phyloP scores from a whole-genome alignment of 2,329 filamentous ascomycete species.

The Ophiostoma montium region DNA sequence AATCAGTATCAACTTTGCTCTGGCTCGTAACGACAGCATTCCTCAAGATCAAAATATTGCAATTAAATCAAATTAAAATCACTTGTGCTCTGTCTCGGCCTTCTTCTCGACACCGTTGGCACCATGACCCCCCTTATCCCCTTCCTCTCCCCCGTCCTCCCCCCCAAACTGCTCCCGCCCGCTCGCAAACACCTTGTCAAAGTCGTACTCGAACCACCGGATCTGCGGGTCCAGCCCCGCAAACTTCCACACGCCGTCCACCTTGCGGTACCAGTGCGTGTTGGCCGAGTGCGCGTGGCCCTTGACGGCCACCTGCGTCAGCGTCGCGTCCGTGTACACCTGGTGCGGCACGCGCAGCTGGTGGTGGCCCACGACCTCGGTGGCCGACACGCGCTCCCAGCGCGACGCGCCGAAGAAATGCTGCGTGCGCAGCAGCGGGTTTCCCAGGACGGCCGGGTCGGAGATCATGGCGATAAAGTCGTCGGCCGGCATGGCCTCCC shows the following conservation, averaged over 20 bases:
- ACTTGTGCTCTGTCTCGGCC: too few species aligned
- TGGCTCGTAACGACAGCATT: background rate
- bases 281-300: conserved; percentile 46
- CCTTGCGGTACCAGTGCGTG: conserved; percentile 42
- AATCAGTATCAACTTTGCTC: background rate
- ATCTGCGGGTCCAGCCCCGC: conserved; percentile 41
- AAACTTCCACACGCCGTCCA: conserved; percentile 48
- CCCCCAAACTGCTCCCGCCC: conserved; percentile 14
- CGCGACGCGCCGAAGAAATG: conserved; percentile 47
- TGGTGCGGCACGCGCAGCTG: conserved; percentile 50
- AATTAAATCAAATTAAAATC: too few species aligned
- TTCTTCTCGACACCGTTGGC: too few species aligned
- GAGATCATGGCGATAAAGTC: conserved; percentile 50
- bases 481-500: conserved; percentile 45
- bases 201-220: conserved; percentile 43
- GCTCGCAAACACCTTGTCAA: conserved; percentile 20
- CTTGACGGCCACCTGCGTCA: conserved; percentile 34
- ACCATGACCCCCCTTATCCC: background rate
- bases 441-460: conserved; percentile 41
- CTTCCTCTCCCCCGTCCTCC: background rate
- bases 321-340: conserved; percentile 34
- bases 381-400: conserved; percentile 43
- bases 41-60: too few species aligned
- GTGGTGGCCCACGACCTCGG: conserved; percentile 45
- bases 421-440: conserved; percentile 48